Evolutionary conservation across 2,329 filamentous ascomycete genomes (phyloP), one percentile per base, ranked within the genome.

Genomic region (Phoma sp.): DNA sequence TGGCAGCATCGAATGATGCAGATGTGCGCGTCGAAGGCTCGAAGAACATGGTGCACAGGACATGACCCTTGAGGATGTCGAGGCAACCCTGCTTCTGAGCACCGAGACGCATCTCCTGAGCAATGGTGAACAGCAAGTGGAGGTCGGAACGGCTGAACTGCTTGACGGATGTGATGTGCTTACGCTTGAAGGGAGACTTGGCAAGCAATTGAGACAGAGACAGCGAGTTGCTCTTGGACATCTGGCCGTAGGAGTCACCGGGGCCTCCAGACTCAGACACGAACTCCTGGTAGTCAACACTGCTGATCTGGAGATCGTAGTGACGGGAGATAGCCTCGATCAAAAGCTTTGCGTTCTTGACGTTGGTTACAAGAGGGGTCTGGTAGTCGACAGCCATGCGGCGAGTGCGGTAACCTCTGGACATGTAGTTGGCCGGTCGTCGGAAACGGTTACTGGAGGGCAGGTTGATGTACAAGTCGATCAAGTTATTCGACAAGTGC

Each of bases 371-470:
- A 57, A 99, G 82, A 55, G 95, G 95, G 50, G 95, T 96, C 80
- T 98, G 94, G 80, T 97, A 91, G 78, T 97, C 95, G 37, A 99
- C 95, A 32, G 95, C 95, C 93, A 99, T 97, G 76, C 95, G 88
- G 75, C 95, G 88, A 51, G 95, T 98, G 72, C 91, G 89, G 80
- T 99, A 99, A 57, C 95, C 95, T 80, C 95, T 95, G 78, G 91
- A 96, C 89, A 99, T 96, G 80, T 98, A 99, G 82, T 92, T 99
- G 69, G 95, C 95, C 29, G 95, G 95, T 64, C 95, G 88, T 68
- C 95, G 87, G 84, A 96, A 99, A 76, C 93, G 91, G 82, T 99
- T 99, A 85, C 86, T 96, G 12, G 95, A 98, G n/a, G 95, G 95
- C 77, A 99, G 78, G 78, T 99, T 99, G 87, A 99, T 97, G 81